Evolutionary conservation across 257 asterid genomes (phyloP), one percentile per base, ranked within the genome.

Genomic region (Solanum peruvianum): DNA sequence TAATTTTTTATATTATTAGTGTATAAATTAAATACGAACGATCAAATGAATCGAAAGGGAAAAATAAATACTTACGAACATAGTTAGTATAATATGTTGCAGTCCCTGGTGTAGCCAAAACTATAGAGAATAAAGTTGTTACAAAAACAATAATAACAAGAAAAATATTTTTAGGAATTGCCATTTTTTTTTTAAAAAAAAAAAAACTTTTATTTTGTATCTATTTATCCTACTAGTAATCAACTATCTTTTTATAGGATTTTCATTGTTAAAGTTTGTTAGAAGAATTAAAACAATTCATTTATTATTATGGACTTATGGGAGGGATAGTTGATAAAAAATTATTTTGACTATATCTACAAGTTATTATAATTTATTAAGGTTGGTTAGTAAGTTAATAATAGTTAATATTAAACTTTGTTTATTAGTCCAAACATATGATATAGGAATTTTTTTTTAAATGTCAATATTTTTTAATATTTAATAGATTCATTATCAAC

Each of bases 61-160:
- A 37, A 39, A 39, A 31, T 11, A 23, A 41, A 41, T 18, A 71
- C 91, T 83, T 84, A 92, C 94, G 93, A 83, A 89, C 85, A 23
- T 92, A 92, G 66, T 3, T 82, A 13, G 91, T 83, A 60, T 92
- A 92, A 86, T 87, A 90, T 16, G 92, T 92, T 27, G 93, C 94
- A 9, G 92, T 92, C 78, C 94, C 93, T 11, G 91, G 87, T 62
- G 75, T 83, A 18, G 92, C 92, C 25, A 76, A 60, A 78, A 88
- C 91, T 84, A 89, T 21, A 3, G 92, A 90, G 3, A 86, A 44
- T 12, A 87, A 86, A 86, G 87, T 72, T 25, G 85, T 83, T 33
- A 89, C 41, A 31, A 88, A 15, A 64, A 25, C 85, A 20, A 88
- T 67, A 52, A 87, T 20, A 16, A 87, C 7, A 35, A 35, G 16